Base-by-base conservation (phyloP, 805 yeast species). In the Yamadazyma ubonensis region DNA sequence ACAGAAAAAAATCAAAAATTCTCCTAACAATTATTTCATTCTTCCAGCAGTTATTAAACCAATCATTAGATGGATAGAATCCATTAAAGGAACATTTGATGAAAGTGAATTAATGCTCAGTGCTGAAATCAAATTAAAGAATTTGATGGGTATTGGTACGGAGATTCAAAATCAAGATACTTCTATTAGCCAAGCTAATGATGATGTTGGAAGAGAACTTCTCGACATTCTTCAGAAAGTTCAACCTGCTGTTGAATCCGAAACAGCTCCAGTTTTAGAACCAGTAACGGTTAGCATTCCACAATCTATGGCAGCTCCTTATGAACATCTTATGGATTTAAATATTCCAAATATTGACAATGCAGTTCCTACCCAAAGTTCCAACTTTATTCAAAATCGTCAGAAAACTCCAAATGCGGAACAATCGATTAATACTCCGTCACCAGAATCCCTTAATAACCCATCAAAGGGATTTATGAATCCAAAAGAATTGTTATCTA, bases 141-240 rank as follows among this genome's bases (percentile, higher is more conserved):
- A 67, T 11, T 65, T 82, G 46, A 66, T 85, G 52, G 89, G 88
- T 30, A 67, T 85, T 30, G 72, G 73, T 16, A 29, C 58, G 52
- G 47, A 51, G 38, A 17, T 26, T 8, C 10, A 17, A 3, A 25
- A 5, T 9, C 11, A 15, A 5, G 17, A 29, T 3, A 12, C 20
- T 5, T 14, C 29, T 20, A 30, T n/a, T 7, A 29, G 20, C 2
- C 17, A 27, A n/a, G 26, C n/a, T 10, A 57, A 58, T 34, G 51
- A 51, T 20, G 91, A 84, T 59, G 88, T 89, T 1, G 93, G 93
- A 23, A 80, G 91, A 69, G 91, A 83, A 38, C 59, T 85, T 42
- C 71, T 85, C 52, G 77, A 82, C 45, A 72, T 83, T 57, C 67
- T 85, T 44, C 73, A 68, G 45, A 66, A 67, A 10, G 65, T 65